Percentiles rank a stretch among this genome's conserved stretches.
These are phyloP conservation scores for Moringa oleifera DNA, from an alignment of 345 rosid genomes.

Conservation along the genomic window DNA sequence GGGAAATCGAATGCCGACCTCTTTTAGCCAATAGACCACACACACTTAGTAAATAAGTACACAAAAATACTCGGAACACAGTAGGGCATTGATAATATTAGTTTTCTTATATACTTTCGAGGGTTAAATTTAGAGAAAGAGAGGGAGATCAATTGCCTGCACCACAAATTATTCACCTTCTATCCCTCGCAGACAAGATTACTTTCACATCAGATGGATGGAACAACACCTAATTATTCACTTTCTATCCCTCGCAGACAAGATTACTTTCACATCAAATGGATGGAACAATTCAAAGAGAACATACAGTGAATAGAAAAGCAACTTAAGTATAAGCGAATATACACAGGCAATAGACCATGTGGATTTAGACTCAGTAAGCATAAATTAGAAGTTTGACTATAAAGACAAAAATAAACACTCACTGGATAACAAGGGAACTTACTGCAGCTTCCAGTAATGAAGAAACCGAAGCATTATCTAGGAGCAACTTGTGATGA, in stretches of 20 bases:
- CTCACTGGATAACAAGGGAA: constrained; percentile 27
- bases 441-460: constrained; percentile 87
- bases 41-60: too few relatives aligned
- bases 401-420: constrained; percentile 15
- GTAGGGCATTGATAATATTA: neutral
- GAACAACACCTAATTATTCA: too few relatives aligned
- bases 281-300: neutral
- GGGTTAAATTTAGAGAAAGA: too few relatives aligned
- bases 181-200: neutral
- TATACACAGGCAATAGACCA: neutral
- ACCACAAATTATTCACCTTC: neutral
- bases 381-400: constrained; percentile 1
- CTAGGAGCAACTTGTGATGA: constrained; percentile 56
- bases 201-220: neutral
- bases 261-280: neutral
- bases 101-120: neutral
- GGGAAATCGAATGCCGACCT: too few relatives aligned
- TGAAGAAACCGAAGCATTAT: constrained; percentile 47
- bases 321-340: neutral
- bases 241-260: neutral
- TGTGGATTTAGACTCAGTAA: neutral
- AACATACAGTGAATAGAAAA: neutral
- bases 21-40: too few relatives aligned
- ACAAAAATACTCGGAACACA: neutral
- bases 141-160: neutral